Conservation (phyloP, 768 basidiomycete genomes). For the Cyclocybe cylindracea region DNA sequence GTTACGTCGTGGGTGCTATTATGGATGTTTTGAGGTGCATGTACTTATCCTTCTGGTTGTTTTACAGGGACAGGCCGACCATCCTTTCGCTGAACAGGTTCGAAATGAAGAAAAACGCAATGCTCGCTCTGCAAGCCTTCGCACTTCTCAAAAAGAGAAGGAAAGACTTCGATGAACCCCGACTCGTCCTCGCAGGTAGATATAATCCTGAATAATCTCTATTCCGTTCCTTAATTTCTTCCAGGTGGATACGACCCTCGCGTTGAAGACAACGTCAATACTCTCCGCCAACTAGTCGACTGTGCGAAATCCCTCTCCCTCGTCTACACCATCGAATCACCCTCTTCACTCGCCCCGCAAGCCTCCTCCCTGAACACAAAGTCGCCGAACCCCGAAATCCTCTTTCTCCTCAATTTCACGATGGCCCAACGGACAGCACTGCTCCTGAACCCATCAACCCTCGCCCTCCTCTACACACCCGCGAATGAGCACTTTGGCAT, state of each 20-base stretch:
- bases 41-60: background rate
- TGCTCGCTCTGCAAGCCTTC: slow-evolving; percentile 81
- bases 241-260: slow-evolving; percentile 90
- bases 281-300: slow-evolving; percentile 61
- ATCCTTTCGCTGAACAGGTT: slow-evolving; percentile 92
- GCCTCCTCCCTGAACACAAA: slow-evolving; percentile 36
- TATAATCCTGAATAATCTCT: background rate
- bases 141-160: slow-evolving; percentile 43
- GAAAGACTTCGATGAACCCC: slow-evolving; percentile 38
- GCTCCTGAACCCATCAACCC: slow-evolving; percentile 63
- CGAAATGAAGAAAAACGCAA: slow-evolving; percentile 91
- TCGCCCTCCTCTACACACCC: slow-evolving; percentile 89
- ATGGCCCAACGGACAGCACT: slow-evolving; percentile 82
- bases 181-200: slow-evolving; percentile 81
- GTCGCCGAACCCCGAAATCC: slow-evolving; percentile 55
- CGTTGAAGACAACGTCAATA: slow-evolving; percentile 79
- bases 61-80: slow-evolving; percentile 57
- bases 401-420: slow-evolving; percentile 93
- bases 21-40: background rate
- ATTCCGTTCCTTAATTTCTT: background rate
- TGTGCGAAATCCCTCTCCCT: slow-evolving; percentile 56
- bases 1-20: slow-evolving; percentile 56
- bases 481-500: slow-evolving; percentile 97
- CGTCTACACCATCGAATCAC: slow-evolving; percentile 57
- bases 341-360: slow-evolving; percentile 37